A percentile compares a stretch with the other conserved stretches of the same genome.
Evolutionary conservation across 495 filamentous ascomycete species (phyloP).

Genomic region (Hyaloscypha hepaticicola): DNA sequence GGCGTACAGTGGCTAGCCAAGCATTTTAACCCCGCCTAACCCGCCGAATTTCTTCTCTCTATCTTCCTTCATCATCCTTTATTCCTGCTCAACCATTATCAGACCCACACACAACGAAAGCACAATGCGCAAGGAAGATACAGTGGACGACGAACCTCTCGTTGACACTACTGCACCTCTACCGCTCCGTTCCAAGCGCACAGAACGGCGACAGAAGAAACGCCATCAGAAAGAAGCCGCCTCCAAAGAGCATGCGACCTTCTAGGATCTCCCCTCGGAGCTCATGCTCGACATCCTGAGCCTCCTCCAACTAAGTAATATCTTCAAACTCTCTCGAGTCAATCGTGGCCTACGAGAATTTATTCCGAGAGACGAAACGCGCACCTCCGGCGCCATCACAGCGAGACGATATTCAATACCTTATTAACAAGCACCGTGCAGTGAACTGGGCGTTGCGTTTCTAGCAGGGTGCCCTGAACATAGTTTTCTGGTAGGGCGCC

Average conservation of each 20-base stretch:
- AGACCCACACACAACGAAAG: too few relatives aligned
- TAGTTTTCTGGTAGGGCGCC: too few relatives aligned
- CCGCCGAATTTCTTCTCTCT: not conserved
- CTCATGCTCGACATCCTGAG: constrained; percentile 45
- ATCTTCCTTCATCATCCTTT: too few relatives aligned
- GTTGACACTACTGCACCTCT: constrained; percentile 32
- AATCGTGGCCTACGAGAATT: constrained; percentile 39
- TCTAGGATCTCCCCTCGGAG: constrained; percentile 50
- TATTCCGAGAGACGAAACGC: constrained; percentile 39
- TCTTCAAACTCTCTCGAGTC: constrained; percentile 42
- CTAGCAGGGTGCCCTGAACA: too few relatives aligned
- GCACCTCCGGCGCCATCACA: constrained; percentile 40
- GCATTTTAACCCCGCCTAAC: not conserved
- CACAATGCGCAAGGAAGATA: not conserved
- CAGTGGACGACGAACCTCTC: not conserved
- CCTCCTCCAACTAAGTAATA: constrained; percentile 45
- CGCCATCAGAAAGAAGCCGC: constrained; percentile 39
- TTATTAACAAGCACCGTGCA: too few relatives aligned
- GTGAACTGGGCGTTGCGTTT: too few relatives aligned
- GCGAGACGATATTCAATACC: constrained; percentile 44
- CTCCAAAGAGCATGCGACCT: constrained; percentile 33
- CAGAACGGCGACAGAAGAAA: constrained; percentile 34
- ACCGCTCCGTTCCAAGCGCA: constrained; percentile 48
- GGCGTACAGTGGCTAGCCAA: not conserved
- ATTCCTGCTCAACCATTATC: too few relatives aligned